A percentile compares a stretch with the other conserved stretches of the same genome.
These are phyloP conservation scores for Phytophthora citricola DNA, from an alignment of 352 stramenopile genomes.

Conservation along the genomic window DNA sequence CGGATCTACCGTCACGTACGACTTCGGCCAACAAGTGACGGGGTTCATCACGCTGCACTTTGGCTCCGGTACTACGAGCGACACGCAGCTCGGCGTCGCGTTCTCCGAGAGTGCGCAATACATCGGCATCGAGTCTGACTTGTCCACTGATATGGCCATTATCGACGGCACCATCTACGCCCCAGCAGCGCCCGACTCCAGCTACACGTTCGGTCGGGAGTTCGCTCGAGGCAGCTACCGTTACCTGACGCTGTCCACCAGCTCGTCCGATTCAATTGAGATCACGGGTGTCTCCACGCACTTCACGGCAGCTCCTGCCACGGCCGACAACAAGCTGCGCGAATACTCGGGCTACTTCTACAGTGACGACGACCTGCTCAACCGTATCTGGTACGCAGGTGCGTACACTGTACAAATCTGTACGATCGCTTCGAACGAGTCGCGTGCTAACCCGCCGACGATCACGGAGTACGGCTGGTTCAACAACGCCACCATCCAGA, in stretches of 20 bases:
- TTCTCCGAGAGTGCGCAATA: conserved; percentile 44
- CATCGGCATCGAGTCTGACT: conserved; percentile 44
- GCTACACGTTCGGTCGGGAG: conserved; percentile 43
- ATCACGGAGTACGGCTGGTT: conserved; percentile 46
- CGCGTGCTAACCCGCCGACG: conserved; percentile 32
- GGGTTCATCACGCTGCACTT: conserved; percentile 42
- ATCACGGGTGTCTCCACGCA: conserved; percentile 37
- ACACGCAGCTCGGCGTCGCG: conserved; percentile 31
- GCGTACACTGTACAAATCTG: conserved; percentile 51
- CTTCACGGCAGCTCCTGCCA: conserved; percentile 40
- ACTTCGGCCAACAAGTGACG: conserved; percentile 44
- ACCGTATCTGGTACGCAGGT: conserved; percentile 49
- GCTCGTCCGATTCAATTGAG: conserved; percentile 24
- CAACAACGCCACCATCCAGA: conserved; percentile 43
- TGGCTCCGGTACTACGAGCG: conserved; percentile 24
- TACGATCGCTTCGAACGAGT: conserved; percentile 44
- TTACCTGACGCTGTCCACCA: conserved; percentile 42
- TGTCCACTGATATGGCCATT: conserved; percentile 44
- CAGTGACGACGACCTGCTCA: conserved; percentile 48
- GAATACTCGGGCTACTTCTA: conserved; percentile 52
- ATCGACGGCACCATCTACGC: conserved; percentile 50
- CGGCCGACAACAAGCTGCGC: conserved; percentile 32
- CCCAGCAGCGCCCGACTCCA: conserved; percentile 22
- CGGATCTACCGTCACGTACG: conserved; percentile 42
- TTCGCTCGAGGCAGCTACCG: conserved; percentile 43